phyloP scores from a whole-genome alignment of 179 eudicot genomes.

The Corrigiola litoralis region DNA sequence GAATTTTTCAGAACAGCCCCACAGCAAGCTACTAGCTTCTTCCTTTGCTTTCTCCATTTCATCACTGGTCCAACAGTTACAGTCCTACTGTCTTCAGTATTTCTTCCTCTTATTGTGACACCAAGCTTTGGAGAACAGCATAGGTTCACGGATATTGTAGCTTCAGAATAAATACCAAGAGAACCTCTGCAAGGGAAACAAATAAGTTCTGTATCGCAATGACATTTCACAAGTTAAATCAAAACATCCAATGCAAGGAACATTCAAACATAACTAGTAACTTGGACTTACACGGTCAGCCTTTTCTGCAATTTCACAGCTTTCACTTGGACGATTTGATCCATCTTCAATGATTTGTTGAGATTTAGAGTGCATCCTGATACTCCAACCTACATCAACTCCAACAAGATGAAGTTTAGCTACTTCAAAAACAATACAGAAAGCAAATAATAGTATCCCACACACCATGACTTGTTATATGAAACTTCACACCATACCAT shows the following conservation, averaged over 20 bases:
- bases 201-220: not conserved
- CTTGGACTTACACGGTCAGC: conserved; percentile 13
- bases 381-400: conserved; percentile 13
- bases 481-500: no score
- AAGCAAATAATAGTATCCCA: no score
- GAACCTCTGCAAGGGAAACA: conserved; percentile 15
- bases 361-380: conserved; percentile 8
- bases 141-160: conserved; percentile 2
- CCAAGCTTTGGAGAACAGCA: conserved; percentile 11
- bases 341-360: conserved; percentile 8
- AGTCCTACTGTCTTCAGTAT: conserved; percentile 20
- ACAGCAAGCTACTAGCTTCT: conserved; percentile 30
- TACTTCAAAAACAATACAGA: not conserved
- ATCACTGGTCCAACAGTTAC: conserved; percentile 27
- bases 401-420: not conserved
- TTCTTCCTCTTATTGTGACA: conserved; percentile 12
- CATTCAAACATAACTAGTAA: not conserved
- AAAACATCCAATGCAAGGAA: not conserved
- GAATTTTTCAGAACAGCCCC: conserved; percentile 37
- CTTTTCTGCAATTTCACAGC: conserved; percentile 13
- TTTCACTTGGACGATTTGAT: conserved; percentile 10
- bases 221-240: not conserved
- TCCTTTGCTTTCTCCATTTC: conserved; percentile 42
- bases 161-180: conserved; percentile 8
- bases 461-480: no score